Base-by-base conservation (phyloP, 306 rosid species). In the Glycine latifolia region DNA sequence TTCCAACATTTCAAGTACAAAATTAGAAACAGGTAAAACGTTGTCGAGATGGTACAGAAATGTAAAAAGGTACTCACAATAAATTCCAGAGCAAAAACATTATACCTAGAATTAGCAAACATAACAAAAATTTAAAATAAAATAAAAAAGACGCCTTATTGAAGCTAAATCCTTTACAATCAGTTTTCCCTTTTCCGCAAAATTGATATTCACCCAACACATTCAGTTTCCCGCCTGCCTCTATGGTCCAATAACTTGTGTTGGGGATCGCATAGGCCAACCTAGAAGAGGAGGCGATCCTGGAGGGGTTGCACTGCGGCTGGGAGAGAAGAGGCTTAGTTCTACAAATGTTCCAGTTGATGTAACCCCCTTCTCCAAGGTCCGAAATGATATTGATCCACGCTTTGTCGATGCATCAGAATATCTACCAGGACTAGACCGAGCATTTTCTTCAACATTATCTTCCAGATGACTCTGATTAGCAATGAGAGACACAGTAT, bases 261-360 rank as follows among this genome's bases (percentile, higher is more conserved):
- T 26, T 26, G 88, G 85, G 47, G 90, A 72, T 35, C 87, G 91
- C 95, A 90, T 89, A 3, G 98, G 98, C 99, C 97, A 95, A 80
- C 99, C 96, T 0, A 84, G 89, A 37, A 82, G 94, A 4, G 97
- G 94, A 44, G 98, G 99, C 1, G 99, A 95, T 33, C 91, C 98
- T 0, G 92, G 93, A 15, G 96, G 96, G 59, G 91, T 76, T 46
- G 69, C 89, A 68, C 89, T 91, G 54, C 63, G 87, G 84, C 96
- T 91, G 12, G 98, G 95, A 74, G 99, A 95, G 82, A 95, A 93
- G 47, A 93, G 97, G 81, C 99, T 95, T 13, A 95, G 85, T 76
- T 95, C 99, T 76, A 95, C 97, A 85, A 90, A 95, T 79, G 94
- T 73, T 59, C 89, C 95, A 26, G 91, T 85, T 41, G 97, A 87